Percentiles rank a stretch among this genome's conserved stretches.
phyloP scores from a whole-genome alignment of 805 yeast genomes.

The Scheffersomyces stipitis region DNA sequence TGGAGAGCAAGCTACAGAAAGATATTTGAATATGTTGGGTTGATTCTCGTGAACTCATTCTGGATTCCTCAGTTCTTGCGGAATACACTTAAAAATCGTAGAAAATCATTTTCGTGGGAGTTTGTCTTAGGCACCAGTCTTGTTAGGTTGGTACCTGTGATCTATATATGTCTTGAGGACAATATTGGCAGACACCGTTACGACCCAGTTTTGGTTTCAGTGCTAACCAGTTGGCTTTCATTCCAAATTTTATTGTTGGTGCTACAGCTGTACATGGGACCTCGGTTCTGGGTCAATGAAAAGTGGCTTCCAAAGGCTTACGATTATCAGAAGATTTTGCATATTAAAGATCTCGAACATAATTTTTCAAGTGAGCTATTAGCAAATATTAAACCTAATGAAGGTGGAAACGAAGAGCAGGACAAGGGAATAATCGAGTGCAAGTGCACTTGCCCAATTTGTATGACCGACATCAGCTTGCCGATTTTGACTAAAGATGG shows the following conservation, averaged over 20 bases:
- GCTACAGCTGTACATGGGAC: constrained; percentile 68
- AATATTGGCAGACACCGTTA: constrained; percentile 74
- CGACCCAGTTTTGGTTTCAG: constrained; percentile 49
- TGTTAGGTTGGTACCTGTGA: constrained; percentile 62
- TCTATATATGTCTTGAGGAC: constrained; percentile 54
- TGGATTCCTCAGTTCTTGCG: constrained; percentile 91
- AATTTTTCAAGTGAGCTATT: constrained; percentile 58
- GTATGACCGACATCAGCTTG: constrained; percentile 77
- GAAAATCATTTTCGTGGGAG: constrained; percentile 65
- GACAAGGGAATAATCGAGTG: constrained; percentile 33
- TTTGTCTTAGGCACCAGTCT: constrained; percentile 70
- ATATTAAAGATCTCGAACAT: constrained; percentile 58
- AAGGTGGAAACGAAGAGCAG: constrained; percentile 20
- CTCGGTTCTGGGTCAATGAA: constrained; percentile 81
- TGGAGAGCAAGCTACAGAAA: constrained; percentile 64
- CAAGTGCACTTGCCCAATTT: constrained; percentile 79
- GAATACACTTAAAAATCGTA: constrained; percentile 68
- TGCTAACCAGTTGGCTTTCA: constrained; percentile 54
- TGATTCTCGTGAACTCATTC: constrained; percentile 60
- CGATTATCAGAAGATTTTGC: constrained; percentile 73
- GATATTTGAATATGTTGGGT: constrained; percentile 55
- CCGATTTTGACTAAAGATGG: constrained; percentile 35
- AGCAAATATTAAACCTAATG: constrained; percentile 27
- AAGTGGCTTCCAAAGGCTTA: constrained; percentile 76
- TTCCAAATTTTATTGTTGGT: constrained; percentile 59